Conservation (phyloP, 2,329 filamentous ascomycete genomes). For the Berkeleyomyces rouxiae region DNA sequence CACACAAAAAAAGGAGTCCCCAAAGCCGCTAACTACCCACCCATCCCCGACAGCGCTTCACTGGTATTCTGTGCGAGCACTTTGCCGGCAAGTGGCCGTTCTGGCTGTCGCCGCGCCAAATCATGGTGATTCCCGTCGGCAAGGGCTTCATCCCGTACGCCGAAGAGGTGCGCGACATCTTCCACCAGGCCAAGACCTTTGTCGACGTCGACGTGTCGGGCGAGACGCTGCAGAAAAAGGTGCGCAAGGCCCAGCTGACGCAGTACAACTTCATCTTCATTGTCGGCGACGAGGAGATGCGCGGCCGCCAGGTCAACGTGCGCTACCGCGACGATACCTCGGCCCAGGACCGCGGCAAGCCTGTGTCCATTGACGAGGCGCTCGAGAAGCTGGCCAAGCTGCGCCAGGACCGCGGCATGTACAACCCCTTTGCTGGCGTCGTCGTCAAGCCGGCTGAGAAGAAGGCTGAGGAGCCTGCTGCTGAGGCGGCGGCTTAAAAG, state of each 20-base stretch:
- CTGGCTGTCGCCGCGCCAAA: constrained; percentile 72
- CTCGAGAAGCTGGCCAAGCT: constrained; percentile 37
- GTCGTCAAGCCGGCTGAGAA: constrained; percentile 10
- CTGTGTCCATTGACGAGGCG: constrained; percentile 39
- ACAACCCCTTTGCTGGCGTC: constrained; percentile 15
- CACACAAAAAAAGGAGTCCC: background rate
- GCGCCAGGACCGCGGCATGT: constrained; percentile 25
- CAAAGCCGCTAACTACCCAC: background rate
- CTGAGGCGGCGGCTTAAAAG: background rate
- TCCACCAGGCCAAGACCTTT: constrained; percentile 52
- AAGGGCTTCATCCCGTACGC: constrained; percentile 57
- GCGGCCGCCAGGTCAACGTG: constrained; percentile 43
- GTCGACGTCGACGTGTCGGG: constrained; percentile 40
- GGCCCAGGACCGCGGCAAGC: constrained; percentile 43
- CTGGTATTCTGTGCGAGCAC: constrained; percentile 68
- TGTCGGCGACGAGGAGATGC: constrained; percentile 44
- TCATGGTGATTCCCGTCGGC: constrained; percentile 58
- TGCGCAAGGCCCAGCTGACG: constrained; percentile 60
- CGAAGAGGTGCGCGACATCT: constrained; percentile 51
- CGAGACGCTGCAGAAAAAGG: constrained; percentile 82
- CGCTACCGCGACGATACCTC: constrained; percentile 47
- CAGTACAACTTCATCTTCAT: constrained; percentile 77
- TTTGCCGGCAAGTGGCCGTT: constrained; percentile 81
- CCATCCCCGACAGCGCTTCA: constrained; percentile 31
- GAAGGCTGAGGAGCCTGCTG: background rate